These are phyloP conservation scores for Trichosanthes truncata DNA, from an alignment of 306 rosid species.

Conservation along the genomic window DNA sequence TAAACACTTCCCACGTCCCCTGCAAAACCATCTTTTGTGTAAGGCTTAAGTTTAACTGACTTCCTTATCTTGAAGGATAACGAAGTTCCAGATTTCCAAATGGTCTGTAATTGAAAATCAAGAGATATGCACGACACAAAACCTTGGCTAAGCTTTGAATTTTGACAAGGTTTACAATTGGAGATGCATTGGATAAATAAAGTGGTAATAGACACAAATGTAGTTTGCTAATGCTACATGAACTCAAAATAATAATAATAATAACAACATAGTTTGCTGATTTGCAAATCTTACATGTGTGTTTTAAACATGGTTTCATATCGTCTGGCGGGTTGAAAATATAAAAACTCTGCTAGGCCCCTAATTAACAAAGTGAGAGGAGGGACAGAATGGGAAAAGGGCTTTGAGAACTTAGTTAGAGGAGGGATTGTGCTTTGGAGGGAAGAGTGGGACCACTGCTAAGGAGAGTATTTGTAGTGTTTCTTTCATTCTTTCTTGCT, in stretches of 20 bases:
- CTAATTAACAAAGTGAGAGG: too few species aligned
- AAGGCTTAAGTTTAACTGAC: background rate
- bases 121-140: background rate
- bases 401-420: too few species aligned
- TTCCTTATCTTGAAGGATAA: background rate
- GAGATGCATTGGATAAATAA: background rate
- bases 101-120: background rate
- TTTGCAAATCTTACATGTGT: background rate
- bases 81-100: background rate
- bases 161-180: background rate
- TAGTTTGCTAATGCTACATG: background rate
- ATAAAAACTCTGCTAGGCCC: too few species aligned
- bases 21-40: slow-evolving; percentile 26
- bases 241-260: background rate
- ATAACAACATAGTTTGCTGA: background rate
- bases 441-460: too few species aligned
- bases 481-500: too few species aligned
- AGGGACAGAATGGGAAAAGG: too few species aligned
- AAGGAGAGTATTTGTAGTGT: too few species aligned
- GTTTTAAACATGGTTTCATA: background rate
- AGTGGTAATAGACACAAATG: background rate
- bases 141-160: background rate
- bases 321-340: background rate
- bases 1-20: slow-evolving; percentile 97
- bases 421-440: too few species aligned